Conservation (phyloP, 441 rosid genomes). For the Croton setiger region DNA sequence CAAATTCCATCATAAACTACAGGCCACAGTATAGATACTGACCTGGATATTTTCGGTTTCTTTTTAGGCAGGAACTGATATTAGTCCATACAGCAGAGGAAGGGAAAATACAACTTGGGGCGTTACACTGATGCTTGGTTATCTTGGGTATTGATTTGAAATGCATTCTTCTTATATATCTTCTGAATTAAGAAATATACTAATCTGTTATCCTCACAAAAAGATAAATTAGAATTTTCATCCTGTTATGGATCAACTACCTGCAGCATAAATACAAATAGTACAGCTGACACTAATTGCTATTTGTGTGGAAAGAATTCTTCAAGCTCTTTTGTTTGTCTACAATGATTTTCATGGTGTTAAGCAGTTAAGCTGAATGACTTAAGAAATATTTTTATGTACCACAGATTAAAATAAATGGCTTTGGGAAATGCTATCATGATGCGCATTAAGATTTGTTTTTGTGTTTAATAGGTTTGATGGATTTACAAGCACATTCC, state of each 20-base stretch:
- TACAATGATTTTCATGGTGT: neutral
- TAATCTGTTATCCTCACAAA: neutral
- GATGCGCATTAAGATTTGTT: conserved; percentile 14
- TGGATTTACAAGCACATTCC: conserved; percentile 98
- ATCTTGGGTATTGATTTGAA: conserved; percentile 71
- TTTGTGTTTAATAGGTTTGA: conserved; percentile 59
- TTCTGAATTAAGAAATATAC: neutral
- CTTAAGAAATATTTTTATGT: conserved; percentile 2
- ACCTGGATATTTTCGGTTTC: conserved; percentile 16
- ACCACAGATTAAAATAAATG: neutral
- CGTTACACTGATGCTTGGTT: conserved; percentile 82
- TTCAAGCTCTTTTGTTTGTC: neutral
- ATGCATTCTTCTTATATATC: conserved; percentile 12
- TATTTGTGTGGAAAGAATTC: neutral
- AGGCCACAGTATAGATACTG: neutral
- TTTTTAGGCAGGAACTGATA: conserved; percentile 72
- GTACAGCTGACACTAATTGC: neutral
- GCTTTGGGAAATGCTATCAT: conserved; percentile 15
- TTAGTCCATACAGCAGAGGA: conserved; percentile 80
- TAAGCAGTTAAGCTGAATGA: neutral
- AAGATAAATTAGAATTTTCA: neutral
- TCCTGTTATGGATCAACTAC: neutral
- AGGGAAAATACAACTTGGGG: conserved; percentile 98
- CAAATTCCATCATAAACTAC: neutral
- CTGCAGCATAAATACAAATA: neutral